A percentile compares a stretch with the other conserved stretches of the same genome.
These are phyloP conservation scores for Hypomontagnella monticulosa DNA, from an alignment of 495 filamentous ascomycete genomes.

Conservation along the genomic window DNA sequence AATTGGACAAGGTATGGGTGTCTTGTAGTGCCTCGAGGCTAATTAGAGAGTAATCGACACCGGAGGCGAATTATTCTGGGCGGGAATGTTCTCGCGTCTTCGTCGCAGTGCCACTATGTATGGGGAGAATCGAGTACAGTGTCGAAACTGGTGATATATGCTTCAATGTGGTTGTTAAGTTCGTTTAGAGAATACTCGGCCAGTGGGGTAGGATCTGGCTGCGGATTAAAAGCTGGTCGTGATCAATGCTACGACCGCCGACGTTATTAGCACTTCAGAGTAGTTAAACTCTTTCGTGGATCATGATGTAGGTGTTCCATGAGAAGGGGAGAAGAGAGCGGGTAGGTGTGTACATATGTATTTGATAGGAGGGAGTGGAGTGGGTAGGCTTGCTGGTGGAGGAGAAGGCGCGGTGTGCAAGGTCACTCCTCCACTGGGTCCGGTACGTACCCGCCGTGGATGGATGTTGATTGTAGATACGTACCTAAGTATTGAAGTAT, in stretches of 20 bases:
- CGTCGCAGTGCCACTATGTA: constrained; percentile 17
- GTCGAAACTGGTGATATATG: constrained; percentile 28
- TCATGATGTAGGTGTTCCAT: constrained; percentile 31
- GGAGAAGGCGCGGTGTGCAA: constrained; percentile 47
- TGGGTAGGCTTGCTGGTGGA: constrained; percentile 38
- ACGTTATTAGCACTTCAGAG: constrained; percentile 34
- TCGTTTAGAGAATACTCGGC: constrained; percentile 27
- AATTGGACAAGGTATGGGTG: constrained; percentile 19
- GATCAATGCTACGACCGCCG: constrained; percentile 37
- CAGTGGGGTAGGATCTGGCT: constrained; percentile 13
- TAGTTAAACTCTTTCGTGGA: constrained; percentile 34
- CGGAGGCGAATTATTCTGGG: constrained; percentile 13
- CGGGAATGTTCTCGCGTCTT: constrained; percentile 23
- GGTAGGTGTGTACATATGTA: constrained; percentile 47
- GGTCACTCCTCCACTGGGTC: constrained; percentile 28
- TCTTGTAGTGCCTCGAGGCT: constrained; percentile 1
- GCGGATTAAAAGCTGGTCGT: constrained; percentile 37
- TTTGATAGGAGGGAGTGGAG: constrained; percentile 46
- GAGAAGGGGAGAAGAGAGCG: constrained; percentile 28
- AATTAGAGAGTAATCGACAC: constrained; percentile 37
- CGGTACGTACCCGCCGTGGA: constrained; percentile 33
- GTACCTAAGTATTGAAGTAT: constrained; percentile 17
- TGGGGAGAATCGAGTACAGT: constrained; percentile 10
- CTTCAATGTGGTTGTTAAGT: constrained; percentile 27
- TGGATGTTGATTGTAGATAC: neutral